Evolutionary conservation across 2,329 filamentous ascomycete species (phyloP), one percentile per base, ranked within the genome.

Genomic region (Cucurbitaria berberidis): DNA sequence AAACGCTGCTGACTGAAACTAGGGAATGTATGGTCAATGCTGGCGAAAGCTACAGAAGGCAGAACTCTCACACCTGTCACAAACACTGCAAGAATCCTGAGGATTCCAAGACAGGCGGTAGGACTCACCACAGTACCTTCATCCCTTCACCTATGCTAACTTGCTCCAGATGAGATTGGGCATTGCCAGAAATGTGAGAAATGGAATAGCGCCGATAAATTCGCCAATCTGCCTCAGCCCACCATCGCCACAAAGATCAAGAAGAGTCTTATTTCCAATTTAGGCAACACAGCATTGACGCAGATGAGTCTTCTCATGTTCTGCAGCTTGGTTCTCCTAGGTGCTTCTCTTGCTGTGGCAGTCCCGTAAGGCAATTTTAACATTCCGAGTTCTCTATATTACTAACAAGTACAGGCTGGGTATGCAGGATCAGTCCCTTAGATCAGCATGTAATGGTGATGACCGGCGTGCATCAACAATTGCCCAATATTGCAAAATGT

Each of bases 1-100:
- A 19, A 19, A 18, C 18, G 15, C n/a, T 36, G n/a, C 42, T 60
- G 32, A 54, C 34, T 22, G 11, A 2, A 30, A 8, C 15, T 13
- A 68, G 63, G 8, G 69, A 72, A 45, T 71, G 68, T 27, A 64
- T 73, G 63, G 68, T 72, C n/a, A 69, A 73, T 34, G 66, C 66
- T 2, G 52, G 56, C 9, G 63, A 72, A 18, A 63, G 52, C n/a
- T 67, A 64, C 44, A 60, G 67, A 19, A 57, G 61, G 44, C 36
- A 48, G 1, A 59, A 57, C 22, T 51, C 54, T 3, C 69, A 72
- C 42, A 64, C 51, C 8, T 73, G 69, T 43, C 70, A 72, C 48
- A 70, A 69, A 44, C 67, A 72, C 44, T 72, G 64, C 58, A 63
- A 57, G n/a, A 57, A 51, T 21, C 48, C 44, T 1, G 51, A 64